Base-by-base conservation (phyloP, 768 basidiomycete genomes). In the Suillus fuscotomentosus region DNA sequence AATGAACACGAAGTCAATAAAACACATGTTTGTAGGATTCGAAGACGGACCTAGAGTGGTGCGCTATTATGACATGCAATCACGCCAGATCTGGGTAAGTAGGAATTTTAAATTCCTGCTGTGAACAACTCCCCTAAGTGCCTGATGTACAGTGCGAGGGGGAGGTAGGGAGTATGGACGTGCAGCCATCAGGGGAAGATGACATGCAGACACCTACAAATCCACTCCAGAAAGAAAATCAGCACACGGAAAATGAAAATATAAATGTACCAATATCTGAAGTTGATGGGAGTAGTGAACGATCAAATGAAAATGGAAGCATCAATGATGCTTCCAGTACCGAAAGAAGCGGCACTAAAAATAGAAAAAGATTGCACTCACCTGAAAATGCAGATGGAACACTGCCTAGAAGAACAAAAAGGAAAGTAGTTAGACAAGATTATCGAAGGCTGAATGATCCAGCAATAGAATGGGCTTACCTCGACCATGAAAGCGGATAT, bases 1-100 rank as follows among this genome's bases (percentile, higher is more conserved):
- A 53, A 41, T 70, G 20, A 41, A 55, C 0, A 15, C 59, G 2
- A 67, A 66, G 48, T 63, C 66, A 17, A 17, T 48, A n/a, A 63
- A 67, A 65, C 60, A 60, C 27, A 60, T 48, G 1, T 70, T 70
- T 36, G 60, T 70, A 22, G 66, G 70, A 5, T 69, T 53, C n/a
- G 39, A 47, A 50, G 66, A 64, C 5, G 55, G 60, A 39, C 36
- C 66, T 20, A 63, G 42, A 15, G 62, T 56, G 1, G 60, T 70
- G 43, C 48, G 55, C 9, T 70, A 69, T 57, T 70, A 65, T 22
- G 64, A 70, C n/a, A 24, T 54, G 11, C 31, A 50, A 34, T 36
- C 38, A 20, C 56, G 63, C 27, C 36, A 53, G 11, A 22, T 47
- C n/a, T 4, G 3, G 2, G 10, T 47, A 9, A 47, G 45, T 2